Evolutionary conservation across 1,284 basidiomycete species (phyloP).

Genomic region (Moesziomyces antarcticus): DNA sequence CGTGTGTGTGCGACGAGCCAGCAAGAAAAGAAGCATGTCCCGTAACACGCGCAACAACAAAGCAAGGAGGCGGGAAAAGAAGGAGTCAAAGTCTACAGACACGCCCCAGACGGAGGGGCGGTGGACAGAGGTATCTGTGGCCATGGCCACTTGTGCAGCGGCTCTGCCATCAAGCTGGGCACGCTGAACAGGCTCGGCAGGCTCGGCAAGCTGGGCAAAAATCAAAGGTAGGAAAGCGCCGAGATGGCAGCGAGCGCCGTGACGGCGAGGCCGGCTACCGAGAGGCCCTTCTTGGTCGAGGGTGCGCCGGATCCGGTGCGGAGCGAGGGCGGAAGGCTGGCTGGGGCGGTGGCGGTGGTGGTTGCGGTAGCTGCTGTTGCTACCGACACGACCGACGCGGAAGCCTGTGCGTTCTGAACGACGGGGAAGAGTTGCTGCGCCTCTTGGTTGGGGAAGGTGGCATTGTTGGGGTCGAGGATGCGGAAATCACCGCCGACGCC

Average conservation of each 20-base stretch:
- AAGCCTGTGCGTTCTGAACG: constrained; percentile 9
- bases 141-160: no score
- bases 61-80: no score
- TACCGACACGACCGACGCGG: constrained; percentile 3
- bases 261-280: constrained; percentile 10
- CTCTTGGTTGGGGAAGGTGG: constrained; percentile 33
- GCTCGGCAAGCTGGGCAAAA: no score
- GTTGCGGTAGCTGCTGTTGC: constrained; percentile 24
- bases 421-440: constrained; percentile 21
- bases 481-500: constrained; percentile 46
- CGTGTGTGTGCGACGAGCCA: no score
- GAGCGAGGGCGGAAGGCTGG: constrained; percentile 17
- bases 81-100: no score
- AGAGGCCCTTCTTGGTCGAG: constrained; percentile 2
- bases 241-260: constrained; percentile 24
- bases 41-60: no score
- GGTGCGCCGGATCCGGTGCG: not conserved
- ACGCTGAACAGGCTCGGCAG: no score
- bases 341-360: constrained; percentile 1
- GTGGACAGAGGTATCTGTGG: not conserved
- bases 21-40: no score
- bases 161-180: no score
- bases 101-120: not conserved
- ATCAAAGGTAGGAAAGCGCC: constrained; percentile 17
- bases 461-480: constrained; percentile 35